Evolutionary conservation across 768 basidiomycete genomes (phyloP).

Genomic region (Suillus variegatus): DNA sequence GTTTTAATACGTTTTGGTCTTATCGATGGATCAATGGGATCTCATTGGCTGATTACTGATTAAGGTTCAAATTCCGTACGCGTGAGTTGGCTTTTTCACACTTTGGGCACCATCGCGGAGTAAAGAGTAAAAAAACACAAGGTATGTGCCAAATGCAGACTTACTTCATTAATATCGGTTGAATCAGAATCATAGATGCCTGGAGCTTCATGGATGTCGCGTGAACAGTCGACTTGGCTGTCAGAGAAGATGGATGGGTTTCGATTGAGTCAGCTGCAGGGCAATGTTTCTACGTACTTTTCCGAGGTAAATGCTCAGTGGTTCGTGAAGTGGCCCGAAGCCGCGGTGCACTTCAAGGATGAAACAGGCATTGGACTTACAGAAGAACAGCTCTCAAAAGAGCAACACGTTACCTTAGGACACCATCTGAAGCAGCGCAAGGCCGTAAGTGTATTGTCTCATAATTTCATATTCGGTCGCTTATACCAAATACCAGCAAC

Average conservation of each 20-base stretch:
- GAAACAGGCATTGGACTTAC: neutral
- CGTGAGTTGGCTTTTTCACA: too few species aligned
- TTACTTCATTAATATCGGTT: neutral
- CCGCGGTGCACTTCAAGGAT: neutral
- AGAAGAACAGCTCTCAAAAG: slow-evolving; percentile 1
- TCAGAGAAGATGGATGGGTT: slow-evolving; percentile 1
- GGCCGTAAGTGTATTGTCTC: neutral
- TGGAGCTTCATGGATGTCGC: neutral
- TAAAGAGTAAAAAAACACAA: neutral
- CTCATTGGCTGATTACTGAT: too few species aligned
- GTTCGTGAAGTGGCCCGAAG: neutral
- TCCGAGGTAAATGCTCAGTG: neutral
- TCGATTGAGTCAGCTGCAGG: neutral
- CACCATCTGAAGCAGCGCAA: neutral
- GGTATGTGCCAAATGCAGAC: neutral
- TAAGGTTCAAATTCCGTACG: too few species aligned
- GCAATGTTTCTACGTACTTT: neutral
- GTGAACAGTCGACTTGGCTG: neutral
- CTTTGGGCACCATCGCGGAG: neutral
- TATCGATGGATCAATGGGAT: too few species aligned
- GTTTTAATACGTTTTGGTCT: neutral
- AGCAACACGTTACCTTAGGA: slow-evolving; percentile 1
- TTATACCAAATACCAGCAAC: neutral
- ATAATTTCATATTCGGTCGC: neutral
- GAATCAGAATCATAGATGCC: neutral